Percentiles rank a stretch among this genome's conserved stretches.
Evolutionary conservation across 202 grass and related monocot genomes (phyloP).

Genomic region (Panicum hallii): DNA sequence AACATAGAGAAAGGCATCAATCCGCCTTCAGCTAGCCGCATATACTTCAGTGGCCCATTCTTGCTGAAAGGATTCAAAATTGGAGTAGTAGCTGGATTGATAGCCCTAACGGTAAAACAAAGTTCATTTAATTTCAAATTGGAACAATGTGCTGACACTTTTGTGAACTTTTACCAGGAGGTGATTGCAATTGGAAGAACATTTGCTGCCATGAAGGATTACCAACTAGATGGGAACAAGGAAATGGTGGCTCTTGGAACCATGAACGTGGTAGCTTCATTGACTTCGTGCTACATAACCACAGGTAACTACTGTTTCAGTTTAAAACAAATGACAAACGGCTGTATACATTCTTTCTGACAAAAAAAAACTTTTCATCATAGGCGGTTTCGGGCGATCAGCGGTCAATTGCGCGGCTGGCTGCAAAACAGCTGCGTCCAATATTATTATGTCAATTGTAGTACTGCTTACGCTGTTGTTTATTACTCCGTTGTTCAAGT

Average conservation of each 20-base stretch:
- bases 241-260: constrained; percentile 90
- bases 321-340: constrained; percentile 1
- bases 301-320: constrained; percentile 59
- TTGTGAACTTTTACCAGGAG: constrained; percentile 60
- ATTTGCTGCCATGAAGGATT: constrained; percentile 78
- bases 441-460: constrained; percentile 77
- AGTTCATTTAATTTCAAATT: not conserved
- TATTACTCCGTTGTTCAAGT: constrained; percentile 90
- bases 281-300: constrained; percentile 85
- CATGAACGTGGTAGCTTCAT: constrained; percentile 86
- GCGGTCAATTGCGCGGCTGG: constrained; percentile 92
- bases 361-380: not conserved
- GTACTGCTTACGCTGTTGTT: constrained; percentile 74
- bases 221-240: constrained; percentile 91
- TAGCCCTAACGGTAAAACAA: constrained; percentile 75
- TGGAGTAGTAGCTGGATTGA: constrained; percentile 71
- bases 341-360: constrained; percentile 32
- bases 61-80: constrained; percentile 70
- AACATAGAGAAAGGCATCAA: constrained; percentile 81
- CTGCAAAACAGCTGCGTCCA: constrained; percentile 76
- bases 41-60: constrained; percentile 66
- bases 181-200: constrained; percentile 92
- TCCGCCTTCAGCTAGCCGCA: constrained; percentile 59
- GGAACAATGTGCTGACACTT: not conserved
- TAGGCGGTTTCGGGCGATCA: constrained; percentile 81